Evolutionary conservation across 1,284 basidiomycete genomes (phyloP).

Genomic region (Veloboletus limbatus): DNA sequence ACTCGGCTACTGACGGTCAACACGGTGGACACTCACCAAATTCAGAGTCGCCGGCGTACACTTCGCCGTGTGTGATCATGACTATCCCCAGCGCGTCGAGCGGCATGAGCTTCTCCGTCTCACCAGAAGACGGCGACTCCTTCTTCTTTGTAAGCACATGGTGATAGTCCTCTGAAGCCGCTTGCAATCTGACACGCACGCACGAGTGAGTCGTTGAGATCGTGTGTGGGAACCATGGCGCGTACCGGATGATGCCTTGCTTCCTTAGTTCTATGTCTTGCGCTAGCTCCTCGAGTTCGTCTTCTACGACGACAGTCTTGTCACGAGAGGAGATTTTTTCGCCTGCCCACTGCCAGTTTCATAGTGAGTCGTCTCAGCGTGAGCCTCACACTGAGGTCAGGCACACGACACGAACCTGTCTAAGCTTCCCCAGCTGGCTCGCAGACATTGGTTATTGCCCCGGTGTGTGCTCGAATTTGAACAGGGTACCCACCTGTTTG

Average conservation of each 20-base stretch:
- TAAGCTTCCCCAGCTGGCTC: conserved; percentile 59
- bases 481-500: conserved; percentile 47
- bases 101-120: conserved; percentile 63
- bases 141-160: conserved; percentile 66
- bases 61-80: conserved; percentile 83
- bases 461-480: neutral
- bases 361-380: conserved; percentile 29
- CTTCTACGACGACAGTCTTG: conserved; percentile 61
- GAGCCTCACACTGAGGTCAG: conserved; percentile 22
- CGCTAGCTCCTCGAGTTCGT: conserved; percentile 63
- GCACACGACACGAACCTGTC: conserved; percentile 45
- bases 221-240: conserved; percentile 2
- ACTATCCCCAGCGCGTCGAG: conserved; percentile 79
- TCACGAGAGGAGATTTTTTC: conserved; percentile 72
- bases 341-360: conserved; percentile 64
- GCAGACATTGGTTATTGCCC: neutral
- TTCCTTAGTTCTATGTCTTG: conserved; percentile 66
- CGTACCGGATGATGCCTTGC: conserved; percentile 62
- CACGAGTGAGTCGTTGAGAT: conserved; percentile 1
- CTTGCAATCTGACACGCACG: conserved; percentile 47
- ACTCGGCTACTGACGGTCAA: neutral
- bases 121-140: conserved; percentile 52
- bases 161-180: conserved; percentile 61
- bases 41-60: conserved; percentile 69
- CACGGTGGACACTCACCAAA: conserved; percentile 49